phyloP scores from a whole-genome alignment of 2,329 filamentous ascomycete species.

The Fusarium sacchari region DNA sequence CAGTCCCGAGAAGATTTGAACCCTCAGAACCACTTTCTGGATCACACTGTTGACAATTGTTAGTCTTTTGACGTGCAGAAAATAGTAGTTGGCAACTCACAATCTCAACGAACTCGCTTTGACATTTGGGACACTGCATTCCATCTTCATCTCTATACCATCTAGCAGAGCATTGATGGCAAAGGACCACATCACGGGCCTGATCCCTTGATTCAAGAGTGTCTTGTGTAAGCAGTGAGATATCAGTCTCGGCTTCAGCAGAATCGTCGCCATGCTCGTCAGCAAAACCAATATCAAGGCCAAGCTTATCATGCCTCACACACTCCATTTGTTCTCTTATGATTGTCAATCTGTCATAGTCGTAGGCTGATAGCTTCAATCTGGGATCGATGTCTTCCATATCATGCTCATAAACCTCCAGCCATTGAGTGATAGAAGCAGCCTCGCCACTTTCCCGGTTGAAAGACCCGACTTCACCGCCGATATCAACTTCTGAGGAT shows the following conservation, averaged over 20 bases:
- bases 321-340: fast-evolving
- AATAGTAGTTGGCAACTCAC: not conserved
- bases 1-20: no score
- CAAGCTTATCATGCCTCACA: fast-evolving
- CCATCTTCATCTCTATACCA: not conserved
- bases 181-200: not conserved
- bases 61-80: fast-evolving
- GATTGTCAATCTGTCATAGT: not conserved
- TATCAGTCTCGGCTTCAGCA: not conserved
- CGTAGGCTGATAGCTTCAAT: fast-evolving
- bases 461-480: not conserved
- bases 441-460: fast-evolving
- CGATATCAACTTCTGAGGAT: not conserved
- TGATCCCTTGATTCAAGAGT: not conserved
- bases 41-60: fast-evolving
- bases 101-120: not conserved
- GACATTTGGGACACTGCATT: not conserved
- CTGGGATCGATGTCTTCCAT: fast-evolving
- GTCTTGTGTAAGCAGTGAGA: fast-evolving
- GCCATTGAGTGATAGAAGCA: not conserved
- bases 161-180: not conserved
- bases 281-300: not conserved
- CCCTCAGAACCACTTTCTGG: fast-evolving
- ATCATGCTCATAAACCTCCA: fast-evolving
- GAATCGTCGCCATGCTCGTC: not conserved